These are phyloP conservation scores for Ogataea philodendri DNA, from an alignment of 805 yeast genomes.

Conservation along the genomic window DNA sequence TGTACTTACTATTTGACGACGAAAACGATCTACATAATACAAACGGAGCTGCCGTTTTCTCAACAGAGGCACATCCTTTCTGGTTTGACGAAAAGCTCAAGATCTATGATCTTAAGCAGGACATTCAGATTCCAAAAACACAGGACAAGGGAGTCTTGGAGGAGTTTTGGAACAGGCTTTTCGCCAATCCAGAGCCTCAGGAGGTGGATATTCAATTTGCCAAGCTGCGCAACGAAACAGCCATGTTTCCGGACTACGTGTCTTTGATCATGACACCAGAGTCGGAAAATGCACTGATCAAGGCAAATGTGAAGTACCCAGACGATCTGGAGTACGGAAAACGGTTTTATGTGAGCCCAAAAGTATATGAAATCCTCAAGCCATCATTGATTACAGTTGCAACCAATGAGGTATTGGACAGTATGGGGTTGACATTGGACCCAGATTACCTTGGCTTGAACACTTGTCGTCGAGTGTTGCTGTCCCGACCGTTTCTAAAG, in stretches of 20 bases:
- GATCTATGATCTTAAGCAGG: constrained; percentile 20
- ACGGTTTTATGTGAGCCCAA: constrained; percentile 7
- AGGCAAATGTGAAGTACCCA: constrained; percentile 4
- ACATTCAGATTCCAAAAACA: constrained; percentile 24
- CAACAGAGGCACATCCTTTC: constrained; percentile 91
- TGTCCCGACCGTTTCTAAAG: constrained; percentile 19
- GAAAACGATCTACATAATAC: constrained; percentile 47
- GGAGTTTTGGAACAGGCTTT: constrained; percentile 1
- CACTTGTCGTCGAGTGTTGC: constrained; percentile 12
- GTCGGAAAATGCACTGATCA: constrained; percentile 2
- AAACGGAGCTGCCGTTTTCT: constrained; percentile 47
- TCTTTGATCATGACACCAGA: constrained; percentile 7
- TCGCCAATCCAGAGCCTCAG: constrained; percentile 3
- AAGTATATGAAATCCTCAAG: constrained; percentile 12
- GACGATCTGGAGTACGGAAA: constrained; percentile 3
- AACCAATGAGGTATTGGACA: constrained; percentile 1
- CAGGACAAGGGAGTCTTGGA: constrained; percentile 4
- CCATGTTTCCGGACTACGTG: constrained; percentile 6
- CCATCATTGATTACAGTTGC: constrained; percentile 5
- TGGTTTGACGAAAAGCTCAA: constrained; percentile 53
- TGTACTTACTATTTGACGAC: constrained; percentile 57
- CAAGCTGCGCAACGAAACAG: constrained; percentile 12
- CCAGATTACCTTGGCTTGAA: constrained; percentile 23
- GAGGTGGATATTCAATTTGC: constrained; percentile 14
- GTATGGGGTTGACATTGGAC: constrained; percentile 7